Conservation (phyloP, 495 filamentous ascomycete genomes). For the Aspergillus incahuasiensis region DNA sequence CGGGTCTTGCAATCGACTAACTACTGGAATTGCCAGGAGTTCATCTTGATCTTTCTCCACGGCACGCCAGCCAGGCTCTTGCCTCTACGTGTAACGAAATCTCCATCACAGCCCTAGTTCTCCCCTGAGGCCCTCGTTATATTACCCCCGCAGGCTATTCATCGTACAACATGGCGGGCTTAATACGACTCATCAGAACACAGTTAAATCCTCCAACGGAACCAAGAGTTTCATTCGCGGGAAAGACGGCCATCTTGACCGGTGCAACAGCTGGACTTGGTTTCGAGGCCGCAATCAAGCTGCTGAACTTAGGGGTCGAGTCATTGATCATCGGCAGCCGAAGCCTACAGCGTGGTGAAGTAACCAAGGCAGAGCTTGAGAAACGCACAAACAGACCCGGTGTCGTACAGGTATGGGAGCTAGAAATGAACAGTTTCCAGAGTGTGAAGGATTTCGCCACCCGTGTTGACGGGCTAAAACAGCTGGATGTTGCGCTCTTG, state of each 20-base stretch:
- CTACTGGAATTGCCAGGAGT: neutral
- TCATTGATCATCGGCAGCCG: conserved; percentile 42
- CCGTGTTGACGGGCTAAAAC: conserved; percentile 33
- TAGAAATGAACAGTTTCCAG: conserved; percentile 51
- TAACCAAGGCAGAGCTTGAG: conserved; percentile 44
- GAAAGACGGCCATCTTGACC: conserved; percentile 53
- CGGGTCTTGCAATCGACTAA: conserved; percentile 11
- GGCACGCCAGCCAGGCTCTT: neutral
- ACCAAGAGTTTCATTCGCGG: conserved; percentile 36
- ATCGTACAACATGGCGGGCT: conserved; percentile 27
- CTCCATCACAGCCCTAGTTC: neutral
- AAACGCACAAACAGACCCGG: conserved; percentile 34
- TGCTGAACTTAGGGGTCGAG: conserved; percentile 40
- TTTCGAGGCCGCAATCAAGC: conserved; percentile 43
- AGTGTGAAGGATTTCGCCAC: conserved; percentile 45
- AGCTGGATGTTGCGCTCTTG: conserved; percentile 40
- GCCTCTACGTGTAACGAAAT: neutral
- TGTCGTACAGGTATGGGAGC: conserved; percentile 47
- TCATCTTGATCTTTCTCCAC: neutral
- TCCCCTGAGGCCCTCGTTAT: neutral
- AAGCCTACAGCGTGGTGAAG: conserved; percentile 40
- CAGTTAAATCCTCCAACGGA: conserved; percentile 37
- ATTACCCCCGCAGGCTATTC: neutral
- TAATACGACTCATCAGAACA: conserved; percentile 35
- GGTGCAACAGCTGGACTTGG: conserved; percentile 52